Evolutionary conservation across 2,329 filamentous ascomycete species (phyloP).

Genomic region (Fusarium sp.): DNA sequence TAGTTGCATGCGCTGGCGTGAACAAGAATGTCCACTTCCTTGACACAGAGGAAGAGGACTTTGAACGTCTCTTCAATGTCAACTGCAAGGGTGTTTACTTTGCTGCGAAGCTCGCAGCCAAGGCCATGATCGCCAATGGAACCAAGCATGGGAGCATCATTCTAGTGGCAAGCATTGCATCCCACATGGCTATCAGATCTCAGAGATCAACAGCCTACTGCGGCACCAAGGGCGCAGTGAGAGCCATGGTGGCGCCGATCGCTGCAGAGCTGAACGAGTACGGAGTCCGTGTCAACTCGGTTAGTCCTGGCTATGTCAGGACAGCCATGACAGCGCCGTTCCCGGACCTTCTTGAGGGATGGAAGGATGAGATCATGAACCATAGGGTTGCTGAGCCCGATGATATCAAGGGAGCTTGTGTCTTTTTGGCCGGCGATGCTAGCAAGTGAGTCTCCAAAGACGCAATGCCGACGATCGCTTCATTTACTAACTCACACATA

Average conservation of each 20-base stretch:
- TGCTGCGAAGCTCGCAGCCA: conserved; percentile 63
- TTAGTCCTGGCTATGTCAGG: conserved; percentile 58
- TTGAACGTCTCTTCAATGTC: conserved; percentile 71
- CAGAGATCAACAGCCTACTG: conserved; percentile 56
- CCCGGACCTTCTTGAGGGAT: conserved; percentile 59
- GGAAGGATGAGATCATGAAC: conserved; percentile 63
- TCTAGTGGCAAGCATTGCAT: conserved; percentile 65
- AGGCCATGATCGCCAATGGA: conserved; percentile 63
- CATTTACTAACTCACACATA: conserved; percentile 3
- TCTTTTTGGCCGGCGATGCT: conserved; percentile 61
- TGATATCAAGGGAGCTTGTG: conserved; percentile 61
- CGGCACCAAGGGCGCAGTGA: conserved; percentile 42
- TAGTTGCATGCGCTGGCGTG: conserved; percentile 70
- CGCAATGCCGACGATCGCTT: neutral
- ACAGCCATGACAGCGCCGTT: conserved; percentile 60
- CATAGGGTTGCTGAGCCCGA: conserved; percentile 60
- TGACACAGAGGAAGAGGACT: conserved; percentile 70
- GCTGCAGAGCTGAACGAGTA: conserved; percentile 48
- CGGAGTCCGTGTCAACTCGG: conserved; percentile 59
- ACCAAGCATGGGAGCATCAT: conserved; percentile 65
- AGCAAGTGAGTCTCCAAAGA: conserved; percentile 51
- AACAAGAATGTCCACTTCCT: conserved; percentile 71
- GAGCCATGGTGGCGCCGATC: conserved; percentile 43
- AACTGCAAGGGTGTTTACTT: conserved; percentile 75
- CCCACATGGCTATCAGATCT: conserved; percentile 61